phyloP scores from a whole-genome alignment of 2,329 filamentous ascomycete genomes.

The Apiospora saccharicola region DNA sequence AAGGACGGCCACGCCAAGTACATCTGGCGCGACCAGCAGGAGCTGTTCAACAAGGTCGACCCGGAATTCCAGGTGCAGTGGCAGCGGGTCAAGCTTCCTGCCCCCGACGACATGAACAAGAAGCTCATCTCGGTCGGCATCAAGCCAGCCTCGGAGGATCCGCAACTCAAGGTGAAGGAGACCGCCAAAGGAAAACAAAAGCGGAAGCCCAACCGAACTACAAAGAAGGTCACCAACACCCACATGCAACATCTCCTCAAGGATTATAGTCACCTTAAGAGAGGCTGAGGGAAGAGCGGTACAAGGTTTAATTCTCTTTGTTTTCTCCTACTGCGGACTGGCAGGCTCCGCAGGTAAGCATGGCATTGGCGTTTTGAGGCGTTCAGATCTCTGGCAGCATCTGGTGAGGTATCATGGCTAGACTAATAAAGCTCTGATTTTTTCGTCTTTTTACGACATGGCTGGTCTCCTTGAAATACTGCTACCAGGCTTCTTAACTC shows the following conservation, averaged over 20 bases:
- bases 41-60: slow-evolving; percentile 78
- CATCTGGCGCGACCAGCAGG: slow-evolving; percentile 89
- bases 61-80: slow-evolving; percentile 85
- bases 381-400: slow-evolving; percentile 2
- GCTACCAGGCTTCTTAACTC: not conserved
- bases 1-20: slow-evolving; percentile 88
- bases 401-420: slow-evolving; percentile 14
- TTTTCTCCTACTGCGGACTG: not conserved
- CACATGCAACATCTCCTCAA: slow-evolving; percentile 86
- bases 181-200: slow-evolving; percentile 75
- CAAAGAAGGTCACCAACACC: slow-evolving; percentile 84
- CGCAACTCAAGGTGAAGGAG: slow-evolving; percentile 65
- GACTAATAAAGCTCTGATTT: slow-evolving; percentile 21
- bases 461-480: slow-evolving; percentile 19
- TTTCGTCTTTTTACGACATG: slow-evolving; percentile 10
- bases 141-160: slow-evolving; percentile 85
- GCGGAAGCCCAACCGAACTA: slow-evolving; percentile 69
- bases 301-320: not conserved
- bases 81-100: slow-evolving; percentile 80
- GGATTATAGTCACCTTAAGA: slow-evolving; percentile 56
- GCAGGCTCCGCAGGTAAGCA: not conserved
- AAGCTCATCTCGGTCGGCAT: slow-evolving; percentile 80
- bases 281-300: slow-evolving; percentile 30
- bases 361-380: slow-evolving; percentile 12
- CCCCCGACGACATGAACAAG: slow-evolving; percentile 73